Evolutionary conservation across 805 yeast genomes (phyloP).

Genomic region (Pichia gijzeniarum): DNA sequence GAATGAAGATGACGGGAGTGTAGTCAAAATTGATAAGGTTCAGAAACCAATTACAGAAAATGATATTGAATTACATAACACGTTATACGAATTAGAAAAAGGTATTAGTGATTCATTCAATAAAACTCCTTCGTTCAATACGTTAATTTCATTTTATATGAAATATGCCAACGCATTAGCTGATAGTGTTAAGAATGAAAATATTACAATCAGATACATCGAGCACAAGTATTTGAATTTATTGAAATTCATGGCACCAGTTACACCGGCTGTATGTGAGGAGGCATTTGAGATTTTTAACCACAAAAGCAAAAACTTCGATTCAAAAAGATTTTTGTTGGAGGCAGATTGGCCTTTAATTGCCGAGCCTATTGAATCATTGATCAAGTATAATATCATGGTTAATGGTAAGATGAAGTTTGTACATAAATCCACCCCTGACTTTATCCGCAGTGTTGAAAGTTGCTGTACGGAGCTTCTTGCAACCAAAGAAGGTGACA

Average conservation of each 20-base stretch:
- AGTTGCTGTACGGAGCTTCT: slow-evolving; percentile 33
- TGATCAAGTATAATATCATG: slow-evolving; percentile 48
- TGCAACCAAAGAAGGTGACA: slow-evolving; percentile 32
- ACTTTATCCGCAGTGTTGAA: slow-evolving; percentile 31
- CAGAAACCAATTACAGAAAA: slow-evolving; percentile 16
- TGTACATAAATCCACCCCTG: slow-evolving; percentile 29
- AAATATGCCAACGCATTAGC: slow-evolving; percentile 59
- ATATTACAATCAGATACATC: slow-evolving; percentile 7
- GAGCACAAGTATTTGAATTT: slow-evolving; percentile 38
- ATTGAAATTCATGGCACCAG: slow-evolving; percentile 65
- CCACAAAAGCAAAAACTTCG: slow-evolving; percentile 10
- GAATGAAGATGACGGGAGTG: neutral
- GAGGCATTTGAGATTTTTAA: slow-evolving; percentile 64
- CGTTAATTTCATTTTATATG: slow-evolving; percentile 86
- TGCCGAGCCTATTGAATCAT: slow-evolving; percentile 33
- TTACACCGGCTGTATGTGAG: slow-evolving; percentile 75
- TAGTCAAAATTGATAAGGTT: slow-evolving; percentile 19
- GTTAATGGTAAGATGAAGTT: slow-evolving; percentile 68
- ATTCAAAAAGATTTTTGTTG: slow-evolving; percentile 39
- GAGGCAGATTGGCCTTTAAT: slow-evolving; percentile 59
- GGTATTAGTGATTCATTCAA: slow-evolving; percentile 56
- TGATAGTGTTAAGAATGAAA: slow-evolving; percentile 38
- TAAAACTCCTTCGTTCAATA: slow-evolving; percentile 60
- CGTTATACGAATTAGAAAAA: slow-evolving; percentile 39
- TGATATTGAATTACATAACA: slow-evolving; percentile 57